phyloP scores from a whole-genome alignment of 148 eudicot species.

The Persicaria maculosa region DNA sequence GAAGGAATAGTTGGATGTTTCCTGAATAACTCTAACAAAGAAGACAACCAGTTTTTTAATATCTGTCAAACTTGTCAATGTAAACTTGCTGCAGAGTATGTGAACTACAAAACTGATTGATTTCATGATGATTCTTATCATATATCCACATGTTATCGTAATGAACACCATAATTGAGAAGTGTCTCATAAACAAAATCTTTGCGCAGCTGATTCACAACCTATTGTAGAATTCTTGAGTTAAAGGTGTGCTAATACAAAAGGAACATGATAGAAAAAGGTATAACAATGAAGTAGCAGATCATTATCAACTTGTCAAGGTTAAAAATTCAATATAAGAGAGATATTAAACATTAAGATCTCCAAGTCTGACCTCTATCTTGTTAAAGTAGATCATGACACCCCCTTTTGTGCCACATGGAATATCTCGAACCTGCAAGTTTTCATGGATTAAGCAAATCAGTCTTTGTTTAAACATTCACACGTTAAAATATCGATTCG shows the following conservation, averaged over 20 bases:
- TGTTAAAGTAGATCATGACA: slow-evolving; percentile 82
- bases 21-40: too few species aligned
- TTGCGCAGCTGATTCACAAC: background rate
- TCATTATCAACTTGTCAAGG: too few species aligned
- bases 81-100: background rate
- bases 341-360: background rate
- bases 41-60: background rate
- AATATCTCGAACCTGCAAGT: slow-evolving; percentile 71
- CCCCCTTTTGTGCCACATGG: slow-evolving; percentile 99
- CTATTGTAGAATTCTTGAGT: background rate
- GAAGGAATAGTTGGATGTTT: too few species aligned
- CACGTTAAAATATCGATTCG: too few species aligned
- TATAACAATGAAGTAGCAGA: too few species aligned
- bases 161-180: background rate
- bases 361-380: slow-evolving; percentile 61
- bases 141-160: too few species aligned
- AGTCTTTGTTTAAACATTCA: too few species aligned
- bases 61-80: background rate
- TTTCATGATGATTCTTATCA: too few species aligned
- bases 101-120: too few species aligned
- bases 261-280: too few species aligned
- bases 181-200: background rate
- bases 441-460: slow-evolving; percentile 1
- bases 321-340: too few species aligned
- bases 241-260: background rate